A percentile compares a stretch with the other conserved stretches of the same genome.
phyloP scores from a whole-genome alignment of 768 basidiomycete species.

The Collybia sordida region DNA sequence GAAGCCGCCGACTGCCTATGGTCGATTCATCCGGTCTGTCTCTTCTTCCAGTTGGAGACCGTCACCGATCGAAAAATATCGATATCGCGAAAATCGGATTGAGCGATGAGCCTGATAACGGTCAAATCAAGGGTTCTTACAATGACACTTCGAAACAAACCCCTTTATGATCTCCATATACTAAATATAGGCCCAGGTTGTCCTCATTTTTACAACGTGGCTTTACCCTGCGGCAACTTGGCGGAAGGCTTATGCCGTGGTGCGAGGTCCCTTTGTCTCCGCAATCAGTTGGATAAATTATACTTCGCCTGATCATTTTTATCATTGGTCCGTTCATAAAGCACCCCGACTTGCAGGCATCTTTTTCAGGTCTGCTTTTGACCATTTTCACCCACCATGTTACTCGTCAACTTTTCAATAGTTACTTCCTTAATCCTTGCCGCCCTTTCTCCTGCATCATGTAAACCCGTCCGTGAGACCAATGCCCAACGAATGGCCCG shows the following conservation, averaged over 20 bases:
- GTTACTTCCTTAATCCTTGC: not conserved
- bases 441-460: not conserved
- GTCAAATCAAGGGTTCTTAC: not conserved
- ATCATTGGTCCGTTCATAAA: not conserved
- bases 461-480: slow-evolving; percentile 25
- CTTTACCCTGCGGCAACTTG: slow-evolving; percentile 1
- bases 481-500: slow-evolving; percentile 45
- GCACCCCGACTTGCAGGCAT: not conserved
- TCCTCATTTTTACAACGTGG: slow-evolving; percentile 8
- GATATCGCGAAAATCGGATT: too few relatives aligned
- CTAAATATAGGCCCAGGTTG: slow-evolving; percentile 4
- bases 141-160: not conserved
- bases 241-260: slow-evolving; percentile 6
- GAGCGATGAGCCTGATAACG: not conserved
- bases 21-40: too few relatives aligned
- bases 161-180: slow-evolving; percentile 3
- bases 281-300: too few relatives aligned
- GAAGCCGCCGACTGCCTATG: too few relatives aligned
- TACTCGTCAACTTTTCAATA: not conserved
- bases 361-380: not conserved
- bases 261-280: slow-evolving; percentile 1
- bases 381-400: not conserved
- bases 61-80: not conserved
- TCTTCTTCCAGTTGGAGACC: too few relatives aligned
- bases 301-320: not conserved